Evolutionary conservation across 192 early-diverging fungal genomes (phyloP), one percentile per base, ranked within the genome.

Genomic region (Coemansia javaensis): DNA sequence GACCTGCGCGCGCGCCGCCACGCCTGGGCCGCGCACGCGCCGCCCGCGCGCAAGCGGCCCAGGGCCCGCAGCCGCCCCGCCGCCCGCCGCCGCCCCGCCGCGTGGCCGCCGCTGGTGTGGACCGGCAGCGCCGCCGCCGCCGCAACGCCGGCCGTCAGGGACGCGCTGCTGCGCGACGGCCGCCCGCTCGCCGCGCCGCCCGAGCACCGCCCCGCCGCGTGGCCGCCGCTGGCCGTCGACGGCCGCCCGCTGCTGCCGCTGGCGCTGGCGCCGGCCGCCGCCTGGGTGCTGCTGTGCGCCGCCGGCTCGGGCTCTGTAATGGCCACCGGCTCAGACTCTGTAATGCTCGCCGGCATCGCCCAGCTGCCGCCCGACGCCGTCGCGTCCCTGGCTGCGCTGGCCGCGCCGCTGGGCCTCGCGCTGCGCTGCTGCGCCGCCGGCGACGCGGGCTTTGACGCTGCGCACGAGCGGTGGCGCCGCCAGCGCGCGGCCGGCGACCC

Each of bases 1-100:
- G 50, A 64, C 0, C 32, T 49, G 28, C 40, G 64, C 6, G 42
- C 37, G 8, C 64, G 71, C 21, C 46, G 59, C 1, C 42, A 59
- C 33, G 50, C 32, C 13, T 66, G 71, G 64, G 44, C 46, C 28
- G 9, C 7, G 7, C 7, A 10, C 28, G 7, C 28, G 7, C 1
- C 28, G 1, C 7, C 9, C 28, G 5, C 28, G 3, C n/a, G n/a
- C n/a, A n/a, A 36, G 36, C 21, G 17, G 27, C 3, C 10, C 43
- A 9, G 43, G n/a, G 17, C 14, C n/a, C 11, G 35, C 22, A 27
- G 47, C 17, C 17, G 36, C 36, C 36, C 5, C 36, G 50, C 12
- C 36, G 11, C 39, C 37, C 20, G 8, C n/a, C 7, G 4, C 27
- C 25, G 31, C 27, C n/a, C 12, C 42, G 30, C 8, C 16, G 21